A percentile compares a stretch with the other conserved stretches of the same genome.
These are phyloP conservation scores for Brassica carinata DNA, from an alignment of 345 rosid species.

Conservation along the genomic window DNA sequence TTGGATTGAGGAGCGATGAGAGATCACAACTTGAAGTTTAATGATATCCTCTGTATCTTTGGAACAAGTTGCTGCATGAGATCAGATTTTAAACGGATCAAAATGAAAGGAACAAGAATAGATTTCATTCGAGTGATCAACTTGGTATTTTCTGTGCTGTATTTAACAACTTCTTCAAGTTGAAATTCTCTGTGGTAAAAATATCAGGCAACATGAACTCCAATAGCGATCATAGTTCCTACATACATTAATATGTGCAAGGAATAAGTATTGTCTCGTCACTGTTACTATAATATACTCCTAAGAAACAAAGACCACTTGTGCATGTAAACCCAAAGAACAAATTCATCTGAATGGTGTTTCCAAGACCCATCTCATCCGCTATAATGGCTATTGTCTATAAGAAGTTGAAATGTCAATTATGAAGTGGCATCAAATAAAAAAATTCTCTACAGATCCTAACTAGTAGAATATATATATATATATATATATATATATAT, in stretches of 20 bases:
- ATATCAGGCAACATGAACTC: constrained; percentile 97
- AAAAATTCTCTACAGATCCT: neutral
- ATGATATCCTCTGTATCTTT: too few relatives aligned
- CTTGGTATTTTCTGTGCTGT: too few relatives aligned
- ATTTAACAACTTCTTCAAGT: too few relatives aligned
- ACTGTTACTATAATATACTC: too few relatives aligned
- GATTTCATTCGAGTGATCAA: too few relatives aligned
- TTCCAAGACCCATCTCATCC: constrained; percentile 98
- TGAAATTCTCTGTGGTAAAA: constrained; percentile 66
- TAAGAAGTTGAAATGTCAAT: constrained; percentile 40
- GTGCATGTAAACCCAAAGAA: constrained; percentile 16
- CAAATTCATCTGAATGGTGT: constrained; percentile 80
- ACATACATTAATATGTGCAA: constrained; percentile 32
- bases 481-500: constrained; percentile 39
- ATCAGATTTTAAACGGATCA: too few relatives aligned
- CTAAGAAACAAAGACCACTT: neutral
- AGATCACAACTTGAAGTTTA: too few relatives aligned
- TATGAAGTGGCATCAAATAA: constrained; percentile 14
- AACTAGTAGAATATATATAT: constrained; percentile 29
- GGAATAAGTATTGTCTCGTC: neutral
- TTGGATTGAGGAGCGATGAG: too few relatives aligned
- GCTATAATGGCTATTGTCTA: constrained; percentile 97
- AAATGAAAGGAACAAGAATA: too few relatives aligned
- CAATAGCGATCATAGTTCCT: constrained; percentile 94
- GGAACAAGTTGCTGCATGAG: too few relatives aligned